Base-by-base conservation (phyloP, 352 stramenopile species). In the Phytophthora hybrid region DNA sequence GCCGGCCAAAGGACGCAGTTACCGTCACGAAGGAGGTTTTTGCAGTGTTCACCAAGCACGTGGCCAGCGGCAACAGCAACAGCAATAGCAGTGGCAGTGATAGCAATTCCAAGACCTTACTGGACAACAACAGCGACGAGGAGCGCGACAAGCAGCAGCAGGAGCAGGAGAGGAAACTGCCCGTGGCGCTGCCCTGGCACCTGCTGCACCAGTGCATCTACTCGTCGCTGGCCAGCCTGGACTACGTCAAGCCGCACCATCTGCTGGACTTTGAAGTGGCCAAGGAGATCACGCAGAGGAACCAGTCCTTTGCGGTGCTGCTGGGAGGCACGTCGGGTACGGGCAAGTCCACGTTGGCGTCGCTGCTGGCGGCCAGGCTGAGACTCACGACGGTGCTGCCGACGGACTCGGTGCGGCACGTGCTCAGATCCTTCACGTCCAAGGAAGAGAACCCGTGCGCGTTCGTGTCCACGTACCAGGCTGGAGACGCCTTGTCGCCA, bases 401-500 rank as follows among this genome's bases (percentile, higher is more conserved):
- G 5, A 97, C 90, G 0, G 90, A 97, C 71, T 97, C 90, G 66
- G 88, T 97, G 62, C 88, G 90, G 29, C 90, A 97, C 65, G 89
- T 94, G 13, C 60, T 94, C 59, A 84, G 88, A 10, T 85, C 90
- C 14, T 94, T 94, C 73, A 95, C 87, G 39, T 90, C 82, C 3
- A 95, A 94, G 49, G 86, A 89, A 46, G 83, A 94, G 61, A 89
- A 92, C 47, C 90, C 90, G 39, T 92, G 87, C 52, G 86, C 87
- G 0, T 97, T 97, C 41, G 89, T 95, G 41, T 97, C 90, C 18
- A 97, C 90, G 51, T 97, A 97, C 63, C 88, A 97, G 69, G 90
- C 90, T n/a, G 90, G 90, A 61, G 88, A 97, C 46, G 88, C 89
- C 26, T 70, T 95, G 13, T 79, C 79, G 2, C 63, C 80, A 4